Conservation (phyloP, 108 stramenopile species). For the Schizochytrium sp. region DNA sequence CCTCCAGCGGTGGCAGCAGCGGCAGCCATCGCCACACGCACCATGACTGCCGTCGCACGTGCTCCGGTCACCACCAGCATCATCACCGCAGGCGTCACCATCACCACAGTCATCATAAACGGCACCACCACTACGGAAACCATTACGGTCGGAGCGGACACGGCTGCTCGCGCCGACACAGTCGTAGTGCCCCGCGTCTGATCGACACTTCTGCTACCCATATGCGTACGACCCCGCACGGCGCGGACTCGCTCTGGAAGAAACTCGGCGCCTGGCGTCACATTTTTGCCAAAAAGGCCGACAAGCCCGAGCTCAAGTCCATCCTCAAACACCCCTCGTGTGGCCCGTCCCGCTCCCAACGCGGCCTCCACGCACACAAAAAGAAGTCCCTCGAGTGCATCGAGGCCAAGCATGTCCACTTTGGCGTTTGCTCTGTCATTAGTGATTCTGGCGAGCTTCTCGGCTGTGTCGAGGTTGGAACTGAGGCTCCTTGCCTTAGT, state of each 20-base stretch:
- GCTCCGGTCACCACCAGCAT: not conserved
- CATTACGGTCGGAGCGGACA: no score
- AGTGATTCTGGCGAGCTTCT: not conserved
- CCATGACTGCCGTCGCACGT: not conserved
- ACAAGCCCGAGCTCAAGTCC: not conserved
- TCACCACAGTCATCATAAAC: not conserved
- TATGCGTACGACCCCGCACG: not conserved
- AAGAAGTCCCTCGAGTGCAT: not conserved
- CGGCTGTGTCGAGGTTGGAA: not conserved
- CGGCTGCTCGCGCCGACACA: not conserved
- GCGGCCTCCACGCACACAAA: not conserved
- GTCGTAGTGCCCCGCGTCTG: not conserved
- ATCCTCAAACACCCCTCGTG: not conserved
- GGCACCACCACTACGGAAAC: not conserved
- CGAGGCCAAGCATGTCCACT: not conserved
- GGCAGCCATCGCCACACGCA: not conserved
- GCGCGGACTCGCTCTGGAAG: not conserved
- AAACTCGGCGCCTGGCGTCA: not conserved
- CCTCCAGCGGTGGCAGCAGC: not conserved
- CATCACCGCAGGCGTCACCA: not conserved
- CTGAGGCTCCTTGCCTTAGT: no score
- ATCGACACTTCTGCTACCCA: not conserved
- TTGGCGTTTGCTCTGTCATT: not conserved
- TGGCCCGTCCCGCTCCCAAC: not conserved
- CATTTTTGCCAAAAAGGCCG: not conserved